Conservation (phyloP, 108 stramenopile genomes). For the Skeletonema menzelii region DNA sequence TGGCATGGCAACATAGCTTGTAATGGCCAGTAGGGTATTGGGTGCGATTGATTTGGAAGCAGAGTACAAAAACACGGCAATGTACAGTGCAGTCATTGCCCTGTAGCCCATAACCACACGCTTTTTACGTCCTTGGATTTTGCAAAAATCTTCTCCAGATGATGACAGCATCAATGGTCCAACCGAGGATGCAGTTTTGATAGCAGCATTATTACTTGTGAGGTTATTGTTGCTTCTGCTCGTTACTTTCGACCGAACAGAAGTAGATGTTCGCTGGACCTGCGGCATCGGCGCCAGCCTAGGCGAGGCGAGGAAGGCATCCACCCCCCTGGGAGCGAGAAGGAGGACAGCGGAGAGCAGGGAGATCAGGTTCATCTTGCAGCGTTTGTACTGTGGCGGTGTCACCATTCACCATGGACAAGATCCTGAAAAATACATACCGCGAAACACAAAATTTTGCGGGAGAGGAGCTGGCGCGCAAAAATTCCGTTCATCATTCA, state of each 20-base stretch:
- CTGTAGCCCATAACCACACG: slow-evolving; percentile 49
- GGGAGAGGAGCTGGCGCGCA: too few relatives aligned
- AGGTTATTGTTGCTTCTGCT: not conserved
- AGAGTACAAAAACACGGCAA: not conserved
- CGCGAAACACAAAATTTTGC: too few relatives aligned
- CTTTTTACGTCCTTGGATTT: slow-evolving; percentile 47
- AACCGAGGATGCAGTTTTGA: not conserved
- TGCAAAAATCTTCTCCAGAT: not conserved
- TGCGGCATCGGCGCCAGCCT: not conserved
- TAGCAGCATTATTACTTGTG: not conserved
- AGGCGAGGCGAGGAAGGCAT: too few relatives aligned
- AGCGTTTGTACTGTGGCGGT: too few relatives aligned
- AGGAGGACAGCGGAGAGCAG: too few relatives aligned
- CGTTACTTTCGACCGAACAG: not conserved
- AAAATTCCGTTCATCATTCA: too few relatives aligned
- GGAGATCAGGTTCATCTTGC: too few relatives aligned
- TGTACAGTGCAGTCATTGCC: slow-evolving; percentile 16
- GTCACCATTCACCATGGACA: too few relatives aligned
- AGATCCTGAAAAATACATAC: too few relatives aligned
- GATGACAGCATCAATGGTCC: not conserved
- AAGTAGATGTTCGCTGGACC: not conserved
- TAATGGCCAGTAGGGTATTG: slow-evolving; percentile 12
- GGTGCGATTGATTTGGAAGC: slow-evolving; percentile 6
- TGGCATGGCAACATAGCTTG: slow-evolving; percentile 24
- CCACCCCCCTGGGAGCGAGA: too few relatives aligned